These are phyloP conservation scores for Populus simonii DNA, from an alignment of 345 rosid species.

Conservation along the genomic window DNA sequence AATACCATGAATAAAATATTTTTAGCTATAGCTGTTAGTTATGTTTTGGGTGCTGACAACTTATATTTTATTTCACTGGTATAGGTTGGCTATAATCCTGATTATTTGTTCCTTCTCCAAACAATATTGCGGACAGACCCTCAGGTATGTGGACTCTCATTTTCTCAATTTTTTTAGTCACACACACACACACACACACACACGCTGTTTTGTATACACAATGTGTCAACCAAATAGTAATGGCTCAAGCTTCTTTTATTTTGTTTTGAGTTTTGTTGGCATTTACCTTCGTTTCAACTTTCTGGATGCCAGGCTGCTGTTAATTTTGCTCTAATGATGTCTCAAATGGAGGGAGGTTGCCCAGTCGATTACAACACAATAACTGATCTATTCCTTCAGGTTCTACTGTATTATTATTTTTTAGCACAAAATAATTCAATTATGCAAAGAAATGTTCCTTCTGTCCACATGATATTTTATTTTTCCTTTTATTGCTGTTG, in stretches of 20 bases:
- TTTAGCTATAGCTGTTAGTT: not conserved
- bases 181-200: not conserved
- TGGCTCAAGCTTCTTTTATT: not conserved
- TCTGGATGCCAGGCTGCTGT: slow-evolving; percentile 72
- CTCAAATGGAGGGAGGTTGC: slow-evolving; percentile 98
- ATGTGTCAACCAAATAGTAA: not conserved
- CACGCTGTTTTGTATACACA: not conserved
- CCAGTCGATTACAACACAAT: slow-evolving; percentile 90
- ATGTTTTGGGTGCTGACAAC: too few relatives aligned
- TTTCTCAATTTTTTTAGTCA: not conserved
- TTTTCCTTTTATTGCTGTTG: not conserved
- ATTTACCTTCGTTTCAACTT: not conserved
- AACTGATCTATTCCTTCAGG: slow-evolving; percentile 98
- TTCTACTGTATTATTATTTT: slow-evolving; percentile 19
- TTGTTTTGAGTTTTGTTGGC: not conserved
- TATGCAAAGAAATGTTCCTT: not conserved
- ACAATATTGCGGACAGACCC: slow-evolving; percentile 95
- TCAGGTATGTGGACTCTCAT: slow-evolving; percentile 52
- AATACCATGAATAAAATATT: not conserved
- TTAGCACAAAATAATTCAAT: not conserved
- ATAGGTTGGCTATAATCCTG: slow-evolving; percentile 93
- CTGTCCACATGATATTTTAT: not conserved
- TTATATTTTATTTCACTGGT: not conserved
- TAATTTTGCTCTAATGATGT: slow-evolving; percentile 96
- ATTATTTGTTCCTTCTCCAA: slow-evolving; percentile 92